Conservation (phyloP, 2,329 filamentous ascomycete genomes). For the Zopfia rhizophila region DNA sequence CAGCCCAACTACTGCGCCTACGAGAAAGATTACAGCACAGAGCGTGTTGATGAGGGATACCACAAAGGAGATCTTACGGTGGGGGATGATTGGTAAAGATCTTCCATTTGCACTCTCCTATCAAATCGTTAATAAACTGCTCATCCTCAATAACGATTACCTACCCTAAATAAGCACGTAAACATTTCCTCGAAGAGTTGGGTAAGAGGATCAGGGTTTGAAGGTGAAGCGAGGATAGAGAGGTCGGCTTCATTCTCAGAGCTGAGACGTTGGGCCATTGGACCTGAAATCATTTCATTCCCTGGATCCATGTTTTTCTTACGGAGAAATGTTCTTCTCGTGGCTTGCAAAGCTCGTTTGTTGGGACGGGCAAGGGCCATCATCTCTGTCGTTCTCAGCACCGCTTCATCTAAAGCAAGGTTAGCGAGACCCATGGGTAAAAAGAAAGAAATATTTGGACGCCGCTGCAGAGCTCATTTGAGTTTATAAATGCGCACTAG, state of each 20-base stretch:
- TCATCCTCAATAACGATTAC: no score
- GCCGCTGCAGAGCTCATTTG: no score
- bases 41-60: slow-evolving; percentile 13
- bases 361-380: slow-evolving; percentile 2
- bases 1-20: slow-evolving; percentile 24
- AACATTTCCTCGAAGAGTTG: slow-evolving; percentile 6
- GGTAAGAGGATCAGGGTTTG: slow-evolving; percentile 5
- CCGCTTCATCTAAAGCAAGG: not conserved
- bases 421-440: no score
- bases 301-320: no score
- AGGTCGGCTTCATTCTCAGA: slow-evolving; percentile 6
- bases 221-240: not conserved
- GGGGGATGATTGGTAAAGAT: not conserved
- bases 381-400: slow-evolving; percentile 6
- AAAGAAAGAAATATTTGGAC: no score
- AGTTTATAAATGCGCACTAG: no score
- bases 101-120: no score
- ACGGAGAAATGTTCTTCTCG: not conserved
- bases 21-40: slow-evolving; percentile 15
- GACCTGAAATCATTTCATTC: no score
- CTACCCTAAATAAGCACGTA: slow-evolving; percentile 4
- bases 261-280: no score
- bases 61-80: not conserved
- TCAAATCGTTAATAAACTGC: no score
- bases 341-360: not conserved